These are phyloP conservation scores for Barnettozyma pratensis DNA, from an alignment of 805 yeast genomes.

Conservation along the genomic window DNA sequence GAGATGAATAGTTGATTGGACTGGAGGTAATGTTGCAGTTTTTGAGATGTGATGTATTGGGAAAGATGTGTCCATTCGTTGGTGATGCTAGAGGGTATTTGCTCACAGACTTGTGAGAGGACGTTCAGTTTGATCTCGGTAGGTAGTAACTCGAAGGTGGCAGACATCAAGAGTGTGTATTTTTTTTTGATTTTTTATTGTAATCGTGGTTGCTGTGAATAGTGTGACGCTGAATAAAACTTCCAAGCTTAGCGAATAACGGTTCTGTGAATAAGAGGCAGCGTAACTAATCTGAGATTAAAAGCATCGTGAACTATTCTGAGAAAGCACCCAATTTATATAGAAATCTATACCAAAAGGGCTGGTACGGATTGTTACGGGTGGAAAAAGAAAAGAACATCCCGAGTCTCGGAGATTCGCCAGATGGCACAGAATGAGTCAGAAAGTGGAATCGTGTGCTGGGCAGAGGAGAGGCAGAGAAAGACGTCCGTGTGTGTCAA, in stretches of 20 bases:
- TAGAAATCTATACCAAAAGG: too few species aligned
- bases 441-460: background rate
- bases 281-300: too few species aligned
- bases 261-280: too few species aligned
- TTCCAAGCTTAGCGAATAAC: too few species aligned
- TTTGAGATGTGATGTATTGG: background rate
- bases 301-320: too few species aligned
- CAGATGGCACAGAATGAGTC: background rate
- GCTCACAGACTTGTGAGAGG: constrained; percentile 8
- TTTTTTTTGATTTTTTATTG: background rate
- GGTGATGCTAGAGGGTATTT: background rate
- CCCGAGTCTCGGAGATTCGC: background rate
- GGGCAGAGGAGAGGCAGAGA: background rate
- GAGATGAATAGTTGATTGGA: constrained; percentile 1
- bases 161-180: background rate
- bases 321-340: too few species aligned
- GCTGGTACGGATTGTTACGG: too few species aligned
- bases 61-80: background rate
- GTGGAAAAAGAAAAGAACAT: background rate
- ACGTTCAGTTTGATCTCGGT: constrained; percentile 12
- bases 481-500: too few species aligned
- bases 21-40: background rate
- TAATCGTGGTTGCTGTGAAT: too few species aligned
- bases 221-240: too few species aligned
- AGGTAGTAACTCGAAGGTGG: constrained; percentile 9